A percentile compares a stretch with the other conserved stretches of the same genome.
These are phyloP conservation scores for Thraustotheca clavata DNA, from an alignment of 352 stramenopile genomes.

Conservation along the genomic window DNA sequence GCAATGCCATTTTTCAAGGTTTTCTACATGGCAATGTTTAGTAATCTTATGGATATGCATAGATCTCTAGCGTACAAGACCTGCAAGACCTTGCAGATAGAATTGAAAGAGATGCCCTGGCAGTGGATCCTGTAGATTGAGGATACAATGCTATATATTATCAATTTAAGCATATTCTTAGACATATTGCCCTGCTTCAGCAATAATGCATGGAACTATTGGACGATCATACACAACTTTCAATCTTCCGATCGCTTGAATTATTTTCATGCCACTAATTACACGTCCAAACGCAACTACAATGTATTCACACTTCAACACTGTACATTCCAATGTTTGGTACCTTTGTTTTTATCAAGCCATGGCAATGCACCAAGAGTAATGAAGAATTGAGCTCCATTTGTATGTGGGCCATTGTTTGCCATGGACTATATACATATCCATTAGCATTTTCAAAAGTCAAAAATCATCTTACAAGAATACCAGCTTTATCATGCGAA, in stretches of 20 bases:
- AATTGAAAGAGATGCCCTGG: not conserved
- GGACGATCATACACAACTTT: conserved; percentile 48
- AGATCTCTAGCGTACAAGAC: conserved; percentile 13
- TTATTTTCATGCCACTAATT: conserved; percentile 46
- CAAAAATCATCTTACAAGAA: conserved; percentile 36
- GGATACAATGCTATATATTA: too few relatives aligned
- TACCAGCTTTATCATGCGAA: conserved; percentile 46
- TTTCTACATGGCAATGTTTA: conserved; percentile 31
- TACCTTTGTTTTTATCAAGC: conserved; percentile 65
- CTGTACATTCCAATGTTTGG: not conserved
- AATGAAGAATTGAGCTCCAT: conserved; percentile 99
- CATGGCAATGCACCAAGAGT: conserved; percentile 70
- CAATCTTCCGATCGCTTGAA: conserved; percentile 41
- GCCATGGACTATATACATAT: conserved; percentile 88
- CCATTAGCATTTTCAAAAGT: not conserved
- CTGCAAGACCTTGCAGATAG: not conserved
- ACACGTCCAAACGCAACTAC: conserved; percentile 69
- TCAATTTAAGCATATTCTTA: conserved; percentile 16
- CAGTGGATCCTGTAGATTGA: too few relatives aligned
- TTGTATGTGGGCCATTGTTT: conserved; percentile 92
- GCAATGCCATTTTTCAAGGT: conserved; percentile 73
- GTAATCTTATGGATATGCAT: not conserved
- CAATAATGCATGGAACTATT: conserved; percentile 52
- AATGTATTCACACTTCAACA: not conserved
- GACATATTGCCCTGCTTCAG: conserved; percentile 53